A percentile compares a stretch with the other conserved stretches of the same genome.
phyloP scores from a whole-genome alignment of 2,329 filamentous ascomycete species.

The Monosporascus sp. region DNA sequence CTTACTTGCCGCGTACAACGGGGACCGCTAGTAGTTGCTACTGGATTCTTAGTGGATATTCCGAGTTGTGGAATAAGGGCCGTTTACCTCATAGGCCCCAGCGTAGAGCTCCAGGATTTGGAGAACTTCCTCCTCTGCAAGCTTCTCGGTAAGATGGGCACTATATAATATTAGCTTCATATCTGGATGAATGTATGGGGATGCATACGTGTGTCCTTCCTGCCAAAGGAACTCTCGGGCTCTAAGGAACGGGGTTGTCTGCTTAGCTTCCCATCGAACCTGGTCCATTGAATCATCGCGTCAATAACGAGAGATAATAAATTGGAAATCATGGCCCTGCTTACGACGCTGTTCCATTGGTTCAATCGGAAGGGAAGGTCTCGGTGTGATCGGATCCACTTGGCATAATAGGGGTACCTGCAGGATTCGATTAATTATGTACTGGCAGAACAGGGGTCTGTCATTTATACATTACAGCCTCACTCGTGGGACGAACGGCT shows the following conservation, averaged over 20 bases:
- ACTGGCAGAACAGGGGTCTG: slow-evolving; percentile 11
- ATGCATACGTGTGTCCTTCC: slow-evolving; percentile 66
- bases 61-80: not conserved
- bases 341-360: slow-evolving; percentile 84
- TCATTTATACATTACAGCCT: slow-evolving; percentile 38
- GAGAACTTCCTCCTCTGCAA: slow-evolving; percentile 78
- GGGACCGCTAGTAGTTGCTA: slow-evolving; percentile 82
- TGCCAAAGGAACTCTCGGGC: slow-evolving; percentile 98
- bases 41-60: not conserved
- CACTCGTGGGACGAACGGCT: slow-evolving; percentile 62
- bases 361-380: slow-evolving; percentile 92
- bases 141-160: slow-evolving; percentile 79
- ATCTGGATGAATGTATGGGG: not conserved
- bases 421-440: slow-evolving; percentile 35
- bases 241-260: slow-evolving; percentile 78
- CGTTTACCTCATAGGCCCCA: slow-evolving; percentile 65
- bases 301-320: not conserved
- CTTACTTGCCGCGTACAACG: slow-evolving; percentile 70
- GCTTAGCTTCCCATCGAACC: slow-evolving; percentile 96
- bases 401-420: slow-evolving; percentile 67
- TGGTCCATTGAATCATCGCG: not conserved
- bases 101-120: slow-evolving; percentile 93
- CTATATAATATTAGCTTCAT: slow-evolving; percentile 35
- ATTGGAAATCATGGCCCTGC: not conserved
- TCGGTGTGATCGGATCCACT: slow-evolving; percentile 95